Evolutionary conservation across 192 early-diverging fungal genomes (phyloP), one percentile per base, ranked within the genome.

Genomic region (Coemansia sp.): DNA sequence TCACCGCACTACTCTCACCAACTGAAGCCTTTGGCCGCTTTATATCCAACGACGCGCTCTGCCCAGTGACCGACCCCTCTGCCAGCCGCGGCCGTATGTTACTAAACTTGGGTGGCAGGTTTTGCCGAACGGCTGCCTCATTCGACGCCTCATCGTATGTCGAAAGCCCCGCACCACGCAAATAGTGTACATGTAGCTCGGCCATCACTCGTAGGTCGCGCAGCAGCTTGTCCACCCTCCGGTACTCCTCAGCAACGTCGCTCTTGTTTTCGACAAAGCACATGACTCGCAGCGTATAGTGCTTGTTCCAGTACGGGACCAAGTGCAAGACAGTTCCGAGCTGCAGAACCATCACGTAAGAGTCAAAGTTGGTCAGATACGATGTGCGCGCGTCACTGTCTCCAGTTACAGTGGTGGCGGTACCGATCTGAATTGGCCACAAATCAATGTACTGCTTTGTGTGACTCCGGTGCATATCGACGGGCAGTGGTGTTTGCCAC

Each of bases 281-380:
- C 82, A 90, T 87, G 9, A 89, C 88, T 3, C 90, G 89, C 60
- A 91, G 74, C 5, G 41, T 49, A 65, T 84, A 91, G 69, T 86
- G 86, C 31, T 86, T 76, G 67, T 80, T 85, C 91, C 91, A 92
- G 60, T 89, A 83, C 3, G 88, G 88, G 9, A 90, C 90, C 86
- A 91, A 85, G 43, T 91, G 87, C 52, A 93, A 67, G 29, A 93
- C 90, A 10, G 89, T 90, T 18, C 89, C 91, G 59, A 93, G 85
- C 77, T 93, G 91, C 46, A 93, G 74, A 9, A 93, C 90, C 88
- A 91, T 87, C 36, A 91, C 87, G 67, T 91, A 91, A 0, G 90
- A 89, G 59, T 90, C 88, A 82, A 92, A 90, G 47, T 88, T 87
- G 66, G 78, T 85, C 64, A 75, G 74, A 74, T 71, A 82, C 42